Evolutionary conservation across 169 alveolate genomes (phyloP).

Genomic region (Plasmodium berghei): DNA sequence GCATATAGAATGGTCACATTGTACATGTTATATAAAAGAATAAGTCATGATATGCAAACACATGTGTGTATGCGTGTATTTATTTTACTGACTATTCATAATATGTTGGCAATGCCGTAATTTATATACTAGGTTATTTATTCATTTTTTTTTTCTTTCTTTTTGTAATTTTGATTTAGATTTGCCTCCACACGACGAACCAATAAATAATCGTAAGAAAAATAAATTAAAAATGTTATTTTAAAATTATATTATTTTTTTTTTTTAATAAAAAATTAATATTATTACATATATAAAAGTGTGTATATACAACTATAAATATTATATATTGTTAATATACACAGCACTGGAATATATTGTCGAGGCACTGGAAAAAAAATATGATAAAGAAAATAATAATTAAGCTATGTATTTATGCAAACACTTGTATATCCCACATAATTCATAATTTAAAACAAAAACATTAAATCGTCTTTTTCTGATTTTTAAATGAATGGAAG

Average conservation of each 20-base stretch:
- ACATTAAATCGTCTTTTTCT: neutral
- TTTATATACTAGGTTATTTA: neutral
- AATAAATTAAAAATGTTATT: slow-evolving; percentile 2
- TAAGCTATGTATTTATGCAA: slow-evolving; percentile 10
- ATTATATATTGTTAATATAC: neutral
- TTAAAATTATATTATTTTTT: slow-evolving; percentile 5
- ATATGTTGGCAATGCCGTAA: too few species aligned
- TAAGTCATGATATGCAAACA: neutral
- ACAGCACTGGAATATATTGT: slow-evolving; percentile 76
- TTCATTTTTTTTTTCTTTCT: neutral
- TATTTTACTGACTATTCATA: too few species aligned
- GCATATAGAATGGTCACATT: too few species aligned
- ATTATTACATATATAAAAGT: too few species aligned
- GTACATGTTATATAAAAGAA: too few species aligned
- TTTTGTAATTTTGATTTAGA: neutral
- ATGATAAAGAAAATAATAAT: slow-evolving; percentile 51
- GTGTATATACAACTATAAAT: neutral
- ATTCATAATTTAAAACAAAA: slow-evolving; percentile 22
- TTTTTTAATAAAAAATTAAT: neutral
- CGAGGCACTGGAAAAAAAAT: slow-evolving; percentile 71
- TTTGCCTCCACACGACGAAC: slow-evolving; percentile 34
- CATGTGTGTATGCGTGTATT: neutral
- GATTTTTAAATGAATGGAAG: neutral
- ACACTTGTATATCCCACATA: neutral
- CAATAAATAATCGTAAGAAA: slow-evolving; percentile 29